Evolutionary conservation across 768 basidiomycete genomes (phyloP), one percentile per base, ranked within the genome.

Genomic region (Tricholoma hemisulphureum): DNA sequence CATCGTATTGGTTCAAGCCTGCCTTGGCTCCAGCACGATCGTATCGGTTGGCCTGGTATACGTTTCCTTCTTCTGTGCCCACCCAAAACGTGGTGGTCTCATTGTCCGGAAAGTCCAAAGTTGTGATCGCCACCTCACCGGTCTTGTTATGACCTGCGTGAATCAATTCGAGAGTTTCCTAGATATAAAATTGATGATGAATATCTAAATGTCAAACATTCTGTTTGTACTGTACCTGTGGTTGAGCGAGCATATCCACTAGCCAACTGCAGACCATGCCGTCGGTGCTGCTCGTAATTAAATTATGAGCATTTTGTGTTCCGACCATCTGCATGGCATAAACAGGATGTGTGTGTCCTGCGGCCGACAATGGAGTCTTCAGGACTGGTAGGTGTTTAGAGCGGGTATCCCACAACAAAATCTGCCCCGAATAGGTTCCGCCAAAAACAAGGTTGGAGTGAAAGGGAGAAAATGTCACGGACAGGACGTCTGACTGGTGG

Each of bases 301-400:
- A 75, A 68, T 97, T 98, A 72, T 98, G 95, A 1, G 97, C 97
- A 69, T 98, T 98, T 73, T 98, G 97, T 2, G 97, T 97, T 8
- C 97, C 97, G 16, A 98, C 92, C 88, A 98, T 94, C 63, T 91
- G 88, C 88, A 99, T 97, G 0, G 93, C 91, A 75, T 99, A 99
- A 35, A 99, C 93, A 0, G 97, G 97, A 73, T 99, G 96, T 3
- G 97, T 98, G 69, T 99, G 97, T 0, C 97, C 97, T 26, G 93
- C 87, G 1, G 95, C 93, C 14, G 95, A 97, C 37, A 98, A 74
- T 0, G 97, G 97, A 5, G 97, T 97, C 76, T 98, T 99, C 50
- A 98, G 78, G 2, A 98, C 94, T 0, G 97, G 97, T 2, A 98
- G 78, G 69, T 97, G 94, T 69, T 96, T 96, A 2, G 95, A 93